Base-by-base conservation (phyloP, 2,329 filamentous ascomycete species). In the Aspergillaceae sp. region DNA sequence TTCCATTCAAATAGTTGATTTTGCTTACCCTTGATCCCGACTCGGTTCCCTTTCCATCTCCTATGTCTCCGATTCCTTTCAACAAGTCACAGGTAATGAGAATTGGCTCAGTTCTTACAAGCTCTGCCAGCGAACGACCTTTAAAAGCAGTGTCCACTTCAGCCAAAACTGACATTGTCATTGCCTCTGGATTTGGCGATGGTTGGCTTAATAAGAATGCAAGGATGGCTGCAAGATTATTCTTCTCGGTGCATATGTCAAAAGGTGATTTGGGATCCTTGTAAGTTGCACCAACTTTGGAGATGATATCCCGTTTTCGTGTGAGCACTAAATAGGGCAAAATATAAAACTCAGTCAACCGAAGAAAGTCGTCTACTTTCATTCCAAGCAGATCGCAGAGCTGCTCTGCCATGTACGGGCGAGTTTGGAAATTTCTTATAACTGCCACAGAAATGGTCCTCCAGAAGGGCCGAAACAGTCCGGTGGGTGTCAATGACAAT, bases 381-480 rank as follows among this genome's bases (percentile, higher is more conserved):
- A 88, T 83, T 43, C 83, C 82, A 34, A 96, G 74, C 29, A 97
- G 68, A 52, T 94, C 88, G 27, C 89, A 87, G 42, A 97, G 75
- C 40, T 85, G 77, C 46, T 86, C 82, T 41, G 83, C 84, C 59
- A 90, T 85, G 56, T 92, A 87, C n/a, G 92, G 91, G 41, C 84
- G 80, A 41, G 79, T 76, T 26, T 84, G 76, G 50, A 97, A 76
- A 56, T 95, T 87, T 62, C 89, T 91, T 29, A 92, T 84, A 2
- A 87, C 83, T 42, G 83, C 78, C 48, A 91, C 84, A 0, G 88
- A 90, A 40, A 98, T 74, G 29, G 79, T 91, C 53, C 82, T 80
- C 90, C 91, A 97, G 64, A 89, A 97, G 0, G 91, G 89, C 46
- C 83, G 81, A 47, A 97, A 83, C 0, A 98, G 71, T 10, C 82